phyloP scores from a whole-genome alignment of 2,329 filamentous ascomycete genomes.

The Helotiales sp. region DNA sequence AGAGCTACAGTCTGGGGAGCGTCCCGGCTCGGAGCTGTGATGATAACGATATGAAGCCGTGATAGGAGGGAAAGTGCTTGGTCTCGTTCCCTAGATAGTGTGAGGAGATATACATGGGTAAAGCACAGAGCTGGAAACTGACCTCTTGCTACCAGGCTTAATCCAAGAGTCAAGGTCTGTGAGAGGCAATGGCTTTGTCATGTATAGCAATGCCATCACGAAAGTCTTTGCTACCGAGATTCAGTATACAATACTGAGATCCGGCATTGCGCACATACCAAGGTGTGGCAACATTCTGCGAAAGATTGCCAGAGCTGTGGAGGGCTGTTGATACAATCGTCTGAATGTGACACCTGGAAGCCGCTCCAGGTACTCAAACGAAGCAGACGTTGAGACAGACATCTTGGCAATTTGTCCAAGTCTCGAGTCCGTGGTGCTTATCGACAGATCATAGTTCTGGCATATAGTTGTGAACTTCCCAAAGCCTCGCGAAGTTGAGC shows the following conservation, averaged over 20 bases:
- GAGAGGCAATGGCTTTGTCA: constrained; percentile 77
- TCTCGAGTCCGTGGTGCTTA: constrained; percentile 16
- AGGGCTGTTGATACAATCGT: constrained; percentile 93
- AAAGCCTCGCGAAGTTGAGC: constrained; percentile 15
- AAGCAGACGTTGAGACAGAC: constrained; percentile 52
- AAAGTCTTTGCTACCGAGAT: constrained; percentile 75
- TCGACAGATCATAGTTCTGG: constrained; percentile 26
- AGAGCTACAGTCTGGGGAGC: constrained; percentile 72
- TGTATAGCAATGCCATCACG: constrained; percentile 93
- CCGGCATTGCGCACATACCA: constrained; percentile 53
- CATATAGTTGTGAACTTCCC: constrained; percentile 2
- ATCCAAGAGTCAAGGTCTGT: constrained; percentile 85
- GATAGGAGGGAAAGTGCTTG: constrained; percentile 79
- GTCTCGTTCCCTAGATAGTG: constrained; percentile 66
- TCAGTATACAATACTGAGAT: constrained; percentile 18
- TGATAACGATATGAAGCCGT: constrained; percentile 81
- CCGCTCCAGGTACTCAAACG: constrained; percentile 90
- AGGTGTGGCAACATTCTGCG: constrained; percentile 94
- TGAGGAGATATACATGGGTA: neutral
- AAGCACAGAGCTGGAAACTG: constrained; percentile 29
- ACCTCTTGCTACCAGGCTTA: constrained; percentile 63
- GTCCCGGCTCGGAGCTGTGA: constrained; percentile 59
- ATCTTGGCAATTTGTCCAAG: constrained; percentile 26
- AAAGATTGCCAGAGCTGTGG: constrained; percentile 92
- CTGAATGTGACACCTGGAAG: constrained; percentile 87